Percentiles rank a stretch among this genome's conserved stretches.
These are phyloP conservation scores for Neolentinus lepideus DNA, from an alignment of 1,284 basidiomycete genomes.

Conservation along the genomic window DNA sequence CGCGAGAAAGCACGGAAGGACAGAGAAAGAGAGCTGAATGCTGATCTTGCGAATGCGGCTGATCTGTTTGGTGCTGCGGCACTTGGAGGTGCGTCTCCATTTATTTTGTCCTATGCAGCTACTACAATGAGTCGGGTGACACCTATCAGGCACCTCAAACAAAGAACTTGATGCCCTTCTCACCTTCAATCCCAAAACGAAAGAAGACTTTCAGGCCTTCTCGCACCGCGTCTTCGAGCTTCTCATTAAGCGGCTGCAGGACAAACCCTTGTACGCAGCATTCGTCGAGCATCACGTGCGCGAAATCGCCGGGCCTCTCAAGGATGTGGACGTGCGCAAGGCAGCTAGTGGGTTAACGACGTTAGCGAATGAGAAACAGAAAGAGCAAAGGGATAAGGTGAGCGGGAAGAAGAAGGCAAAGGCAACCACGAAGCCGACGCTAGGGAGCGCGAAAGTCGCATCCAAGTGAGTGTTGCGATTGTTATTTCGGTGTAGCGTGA, in stretches of 20 bases:
- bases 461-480: slow-evolving; percentile 41
- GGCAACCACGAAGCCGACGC: slow-evolving; percentile 60
- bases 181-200: slow-evolving; percentile 72
- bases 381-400: slow-evolving; percentile 77
- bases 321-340: slow-evolving; percentile 86
- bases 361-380: slow-evolving; percentile 91
- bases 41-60: slow-evolving; percentile 80
- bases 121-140: too few relatives aligned
- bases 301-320: slow-evolving; percentile 65
- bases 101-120: too few relatives aligned
- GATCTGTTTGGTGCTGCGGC: slow-evolving; percentile 71
- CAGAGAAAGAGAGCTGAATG: slow-evolving; percentile 73
- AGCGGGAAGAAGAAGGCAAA: slow-evolving; percentile 90
- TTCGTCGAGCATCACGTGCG: slow-evolving; percentile 82
- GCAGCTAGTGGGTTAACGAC: slow-evolving; percentile 76
- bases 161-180: slow-evolving; percentile 65
- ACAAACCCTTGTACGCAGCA: slow-evolving; percentile 72
- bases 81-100: slow-evolving; percentile 46
- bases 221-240: slow-evolving; percentile 67
- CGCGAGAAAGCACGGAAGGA: slow-evolving; percentile 69
- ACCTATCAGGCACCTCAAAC: slow-evolving; percentile 51
- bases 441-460: slow-evolving; percentile 65
- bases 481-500: neutral
- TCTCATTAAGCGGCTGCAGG: slow-evolving; percentile 69
- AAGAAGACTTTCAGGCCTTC: slow-evolving; percentile 76